Conservation (phyloP, 2,329 filamentous ascomycete genomes). For the Aspergillus sojae region DNA sequence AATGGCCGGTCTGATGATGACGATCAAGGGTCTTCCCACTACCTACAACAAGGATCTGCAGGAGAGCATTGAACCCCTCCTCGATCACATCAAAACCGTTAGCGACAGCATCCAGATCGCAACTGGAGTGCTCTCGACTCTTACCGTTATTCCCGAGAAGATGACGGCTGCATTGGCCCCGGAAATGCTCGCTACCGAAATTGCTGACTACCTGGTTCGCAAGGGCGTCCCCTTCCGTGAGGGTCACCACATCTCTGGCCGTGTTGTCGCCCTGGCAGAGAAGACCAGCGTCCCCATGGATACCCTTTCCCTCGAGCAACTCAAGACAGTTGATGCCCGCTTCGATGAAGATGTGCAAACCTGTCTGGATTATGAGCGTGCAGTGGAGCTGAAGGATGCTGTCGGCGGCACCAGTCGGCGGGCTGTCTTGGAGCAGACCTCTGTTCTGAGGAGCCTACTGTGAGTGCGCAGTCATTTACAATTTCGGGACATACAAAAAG, state of each 20-base stretch:
- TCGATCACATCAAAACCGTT: constrained; percentile 81
- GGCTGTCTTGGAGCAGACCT: constrained; percentile 69
- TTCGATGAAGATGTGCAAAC: constrained; percentile 72
- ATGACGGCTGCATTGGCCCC: constrained; percentile 79
- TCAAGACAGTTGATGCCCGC: constrained; percentile 68
- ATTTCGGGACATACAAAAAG: constrained; percentile 7
- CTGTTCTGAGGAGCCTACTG: constrained; percentile 61
- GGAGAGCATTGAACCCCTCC: constrained; percentile 81
- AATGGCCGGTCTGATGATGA: constrained; percentile 78
- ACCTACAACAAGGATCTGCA: constrained; percentile 95
- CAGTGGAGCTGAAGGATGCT: constrained; percentile 76
- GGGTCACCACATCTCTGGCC: constrained; percentile 76
- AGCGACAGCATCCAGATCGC: constrained; percentile 81
- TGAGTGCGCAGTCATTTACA: constrained; percentile 17
- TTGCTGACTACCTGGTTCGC: constrained; percentile 52
- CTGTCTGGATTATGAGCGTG: constrained; percentile 78
- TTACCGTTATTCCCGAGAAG: constrained; percentile 69
- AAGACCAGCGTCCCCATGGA: constrained; percentile 69
- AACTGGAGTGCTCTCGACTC: constrained; percentile 75
- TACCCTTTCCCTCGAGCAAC: constrained; percentile 65
- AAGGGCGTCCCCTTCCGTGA: constrained; percentile 73
- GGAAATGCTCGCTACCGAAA: constrained; percentile 73
- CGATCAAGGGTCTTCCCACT: constrained; percentile 72
- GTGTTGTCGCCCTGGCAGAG: constrained; percentile 72
- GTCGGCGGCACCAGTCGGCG: constrained; percentile 77